Evolutionary conservation across 2,329 filamentous ascomycete genomes (phyloP).

Genomic region (Waltergamsia citrina): DNA sequence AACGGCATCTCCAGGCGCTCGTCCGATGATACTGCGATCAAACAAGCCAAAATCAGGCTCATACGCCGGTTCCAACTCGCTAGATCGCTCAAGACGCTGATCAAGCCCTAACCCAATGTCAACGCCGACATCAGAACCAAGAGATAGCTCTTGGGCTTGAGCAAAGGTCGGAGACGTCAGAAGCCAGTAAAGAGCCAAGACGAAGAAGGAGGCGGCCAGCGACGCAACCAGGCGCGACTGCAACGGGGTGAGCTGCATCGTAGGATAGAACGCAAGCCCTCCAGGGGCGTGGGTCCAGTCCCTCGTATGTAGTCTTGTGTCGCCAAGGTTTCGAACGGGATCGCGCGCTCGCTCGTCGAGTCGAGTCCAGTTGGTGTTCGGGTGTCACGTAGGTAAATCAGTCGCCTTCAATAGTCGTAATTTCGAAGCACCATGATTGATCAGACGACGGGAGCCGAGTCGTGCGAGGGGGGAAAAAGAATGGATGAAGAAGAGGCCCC

Average conservation of each 20-base stretch:
- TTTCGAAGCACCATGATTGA: no score
- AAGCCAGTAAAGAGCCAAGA: slow-evolving; percentile 51
- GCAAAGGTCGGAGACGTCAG: slow-evolving; percentile 51
- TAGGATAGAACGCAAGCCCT: slow-evolving; percentile 26
- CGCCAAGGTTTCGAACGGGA: no score
- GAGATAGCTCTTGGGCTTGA: slow-evolving; percentile 45
- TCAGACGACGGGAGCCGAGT: no score
- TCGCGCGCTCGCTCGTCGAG: no score
- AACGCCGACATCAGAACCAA: slow-evolving; percentile 6
- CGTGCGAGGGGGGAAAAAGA: no score
- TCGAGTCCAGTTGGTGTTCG: no score
- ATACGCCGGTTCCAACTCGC: slow-evolving; percentile 29
- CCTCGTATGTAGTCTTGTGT: no score
- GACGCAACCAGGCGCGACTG: slow-evolving; percentile 66
- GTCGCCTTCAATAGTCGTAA: no score
- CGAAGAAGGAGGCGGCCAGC: slow-evolving; percentile 47
- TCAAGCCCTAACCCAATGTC: slow-evolving; percentile 8
- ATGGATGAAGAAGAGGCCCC: no score
- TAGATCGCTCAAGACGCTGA: slow-evolving; percentile 6
- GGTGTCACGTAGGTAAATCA: no score
- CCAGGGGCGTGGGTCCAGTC: no score
- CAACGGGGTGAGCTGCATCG: slow-evolving; percentile 55
- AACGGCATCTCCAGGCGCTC: slow-evolving; percentile 22
- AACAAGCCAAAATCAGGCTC: slow-evolving; percentile 52
- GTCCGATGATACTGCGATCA: slow-evolving; percentile 53